Evolutionary conservation across 1,139 yeast genomes (phyloP), one percentile per base, ranked within the genome.

Genomic region (Nakaseomyces delphensis): DNA sequence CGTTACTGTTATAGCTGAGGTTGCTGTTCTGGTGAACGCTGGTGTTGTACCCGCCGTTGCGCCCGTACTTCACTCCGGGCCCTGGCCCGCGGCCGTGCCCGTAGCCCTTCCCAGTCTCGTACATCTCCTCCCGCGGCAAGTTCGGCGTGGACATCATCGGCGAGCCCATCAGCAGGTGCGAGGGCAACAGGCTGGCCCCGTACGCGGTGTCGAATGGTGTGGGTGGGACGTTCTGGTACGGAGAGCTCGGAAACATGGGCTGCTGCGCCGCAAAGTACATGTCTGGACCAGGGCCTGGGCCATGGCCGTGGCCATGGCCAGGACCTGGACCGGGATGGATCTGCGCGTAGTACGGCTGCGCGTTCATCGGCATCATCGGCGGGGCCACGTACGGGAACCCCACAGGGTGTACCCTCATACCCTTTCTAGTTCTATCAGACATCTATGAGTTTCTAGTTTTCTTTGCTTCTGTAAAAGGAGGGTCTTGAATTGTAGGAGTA

Each of bases 141-240:
- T 63, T 61, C 21, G 68, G 68, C 1, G 69, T 59, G n/a, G 73
- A 75, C 39, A 75, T 70, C 55, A 75, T 81, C 0, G 91, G 91
- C 1, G 89, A 78, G 16, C 77, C 76, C 49, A 79, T 65, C 41
- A 83, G 64, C 43, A 83, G 63, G 54, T 80, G 85, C 20, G 84
- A 71, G 1, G 91, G 91, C 31, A 83, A 64, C 70, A 82, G 69
- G 14, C 83, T 75, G n/a, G 80, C 72, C 8, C 79, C 75, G 53
- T 74, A 76, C 4, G 69, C 60, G 45, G 71, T 57, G 51, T 76
- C 82, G 50, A 74, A 66, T 1, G 81, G 80, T 2, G 79, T 68
- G 25, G 68, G 67, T 3, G 73, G 73, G 1, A 62, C 60, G 32
- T 51, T 51, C 15, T 50, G 55, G 6, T 53, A 49, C 25, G 59